A percentile compares a stretch with the other conserved stretches of the same genome.
Evolutionary conservation across 2,329 filamentous ascomycete genomes (phyloP).

Genomic region (Aspergillus proliferans): DNA sequence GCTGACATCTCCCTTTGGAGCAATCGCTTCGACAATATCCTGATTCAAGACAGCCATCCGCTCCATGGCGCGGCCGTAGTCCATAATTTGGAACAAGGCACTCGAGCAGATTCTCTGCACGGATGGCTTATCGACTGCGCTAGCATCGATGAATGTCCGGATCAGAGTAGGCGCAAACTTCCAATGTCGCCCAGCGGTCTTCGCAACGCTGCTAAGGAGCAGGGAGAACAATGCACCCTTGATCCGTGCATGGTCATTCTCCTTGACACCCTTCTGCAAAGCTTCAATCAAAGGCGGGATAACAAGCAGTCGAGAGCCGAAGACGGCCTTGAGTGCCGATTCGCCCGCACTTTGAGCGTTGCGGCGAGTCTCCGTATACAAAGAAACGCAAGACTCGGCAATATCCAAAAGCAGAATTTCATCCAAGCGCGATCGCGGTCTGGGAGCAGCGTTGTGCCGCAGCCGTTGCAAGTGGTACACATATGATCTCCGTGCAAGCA

Average conservation of each 20-base stretch:
- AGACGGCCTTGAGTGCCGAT: conserved; percentile 83
- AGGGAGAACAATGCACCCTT: conserved; percentile 92
- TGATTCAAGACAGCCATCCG: conserved; percentile 77
- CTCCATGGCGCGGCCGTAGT: conserved; percentile 85
- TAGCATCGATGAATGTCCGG: conserved; percentile 81
- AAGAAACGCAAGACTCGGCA: conserved; percentile 79
- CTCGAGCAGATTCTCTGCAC: conserved; percentile 82
- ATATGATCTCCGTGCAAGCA: conserved; percentile 88
- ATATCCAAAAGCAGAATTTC: conserved; percentile 78
- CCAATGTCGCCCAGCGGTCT: conserved; percentile 88
- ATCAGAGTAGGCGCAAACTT: conserved; percentile 87
- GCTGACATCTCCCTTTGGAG: conserved; percentile 60
- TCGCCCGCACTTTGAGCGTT: conserved; percentile 89
- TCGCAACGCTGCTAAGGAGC: conserved; percentile 79
- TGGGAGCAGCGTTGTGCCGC: conserved; percentile 83
- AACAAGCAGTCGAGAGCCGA: conserved; percentile 79
- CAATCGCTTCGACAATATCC: conserved; percentile 63
- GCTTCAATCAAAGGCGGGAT: conserved; percentile 80
- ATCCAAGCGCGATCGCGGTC: conserved; percentile 85
- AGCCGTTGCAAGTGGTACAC: conserved; percentile 92
- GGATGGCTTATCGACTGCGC: conserved; percentile 84
- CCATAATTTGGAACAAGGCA: conserved; percentile 77
- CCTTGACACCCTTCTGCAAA: conserved; percentile 69
- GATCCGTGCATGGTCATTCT: conserved; percentile 80
- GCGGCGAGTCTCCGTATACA: conserved; percentile 92